Base-by-base conservation (phyloP, 805 yeast species). In the Nakazawaea pomicola region DNA sequence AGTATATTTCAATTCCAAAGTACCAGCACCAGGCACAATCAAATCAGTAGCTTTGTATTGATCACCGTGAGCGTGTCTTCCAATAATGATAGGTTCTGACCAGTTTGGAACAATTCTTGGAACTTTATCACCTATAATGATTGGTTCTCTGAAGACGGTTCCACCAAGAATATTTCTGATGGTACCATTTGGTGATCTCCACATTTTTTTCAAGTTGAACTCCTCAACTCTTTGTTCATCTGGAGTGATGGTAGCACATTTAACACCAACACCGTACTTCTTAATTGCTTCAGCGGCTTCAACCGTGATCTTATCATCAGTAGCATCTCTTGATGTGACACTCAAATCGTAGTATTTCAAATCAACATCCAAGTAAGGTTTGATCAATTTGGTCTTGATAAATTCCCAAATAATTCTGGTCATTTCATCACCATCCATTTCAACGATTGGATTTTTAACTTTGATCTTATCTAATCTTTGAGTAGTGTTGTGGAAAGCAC, bases 161-260 rank as follows among this genome's bases (percentile, higher is more conserved):
- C 93, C 93, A 27, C 85, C 86, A 47, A 84, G 62, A 41, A 83
- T 82, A 61, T 84, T 84, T 67, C 93, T 74, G 52, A 84, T 80
- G 23, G 93, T 83, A 50, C 93, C 93, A 57, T 84, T 84, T 49
- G 93, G 93, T 16, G 91, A 83, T 39, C 78, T 70, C 90, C 91
- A 84, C 93, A 84, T 84, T 56, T 84, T 76, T 56, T 80, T 80
- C 59, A 84, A 68, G 36, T 67, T 64, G 51, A 83, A 84, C 62
- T 84, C 93, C 55, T 78, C 67, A 34, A 84, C 91, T 60, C 93
- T 72, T 19, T 75, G 78, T 59, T 84, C 91, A 60, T 84, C 91
- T 2, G 91, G 93, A 1, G 91, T 84, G 52, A 84, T 84, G 14
- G 91, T 84, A 37, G 93, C 91, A 72, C 91, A 84, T 61, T 84